Evolutionary conservation across 805 yeast species (phyloP).

Genomic region (Metschnikowia bowlesiae): DNA sequence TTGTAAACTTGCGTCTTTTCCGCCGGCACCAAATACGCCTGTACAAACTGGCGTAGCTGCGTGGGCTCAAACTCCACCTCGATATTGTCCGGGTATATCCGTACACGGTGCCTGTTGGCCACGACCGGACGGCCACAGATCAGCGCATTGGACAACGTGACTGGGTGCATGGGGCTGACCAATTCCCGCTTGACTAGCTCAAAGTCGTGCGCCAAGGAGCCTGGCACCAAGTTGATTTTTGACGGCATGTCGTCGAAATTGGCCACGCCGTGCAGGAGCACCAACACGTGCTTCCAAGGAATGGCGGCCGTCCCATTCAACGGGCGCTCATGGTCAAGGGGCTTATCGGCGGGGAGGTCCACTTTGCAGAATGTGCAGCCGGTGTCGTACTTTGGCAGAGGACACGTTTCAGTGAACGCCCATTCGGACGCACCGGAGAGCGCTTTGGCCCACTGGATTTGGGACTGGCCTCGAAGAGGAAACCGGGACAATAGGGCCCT

Average conservation of each 20-base stretch:
- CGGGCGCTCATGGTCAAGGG: slow-evolving; percentile 35
- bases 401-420: slow-evolving; percentile 32
- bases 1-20: slow-evolving; percentile 18
- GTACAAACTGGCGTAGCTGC: slow-evolving; percentile 35
- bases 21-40: slow-evolving; percentile 37
- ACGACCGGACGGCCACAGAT: background rate
- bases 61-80: slow-evolving; percentile 32
- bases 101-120: slow-evolving; percentile 22
- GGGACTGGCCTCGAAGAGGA: background rate
- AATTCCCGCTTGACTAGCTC: slow-evolving; percentile 27
- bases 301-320: slow-evolving; percentile 46
- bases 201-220: slow-evolving; percentile 40
- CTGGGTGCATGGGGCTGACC: slow-evolving; percentile 45
- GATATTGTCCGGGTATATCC: slow-evolving; percentile 53
- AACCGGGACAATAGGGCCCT: background rate
- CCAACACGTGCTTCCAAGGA: slow-evolving; percentile 54
- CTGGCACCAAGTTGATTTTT: slow-evolving; percentile 47
- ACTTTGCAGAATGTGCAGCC: slow-evolving; percentile 57
- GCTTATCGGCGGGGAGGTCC: slow-evolving; percentile 40
- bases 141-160: slow-evolving; percentile 45
- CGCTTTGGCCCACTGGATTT: background rate
- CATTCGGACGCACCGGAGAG: background rate
- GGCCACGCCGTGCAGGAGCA: slow-evolving; percentile 42
- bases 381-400: slow-evolving; percentile 49
- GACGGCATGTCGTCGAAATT: slow-evolving; percentile 43